phyloP scores from a whole-genome alignment of 257 asterid genomes.

The Penstemon barbatus region DNA sequence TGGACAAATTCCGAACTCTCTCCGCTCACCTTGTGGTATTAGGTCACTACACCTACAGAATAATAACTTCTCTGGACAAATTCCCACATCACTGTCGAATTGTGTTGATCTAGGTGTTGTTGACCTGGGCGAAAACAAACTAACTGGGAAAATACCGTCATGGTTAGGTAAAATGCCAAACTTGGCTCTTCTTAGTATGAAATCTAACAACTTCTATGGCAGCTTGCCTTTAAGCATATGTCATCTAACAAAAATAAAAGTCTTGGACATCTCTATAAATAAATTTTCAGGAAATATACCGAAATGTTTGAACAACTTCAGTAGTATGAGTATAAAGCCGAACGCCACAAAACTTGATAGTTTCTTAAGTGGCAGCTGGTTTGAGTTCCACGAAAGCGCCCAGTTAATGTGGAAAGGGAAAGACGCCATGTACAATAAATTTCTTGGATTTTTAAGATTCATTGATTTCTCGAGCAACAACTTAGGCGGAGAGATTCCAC shows the following conservation, averaged over 20 bases:
- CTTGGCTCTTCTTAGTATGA: conserved; percentile 33
- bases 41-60: conserved; percentile 27
- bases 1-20: no score
- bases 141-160: no score
- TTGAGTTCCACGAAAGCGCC: conserved; percentile 29
- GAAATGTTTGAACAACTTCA: conserved; percentile 32
- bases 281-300: conserved; percentile 33
- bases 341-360: neutral
- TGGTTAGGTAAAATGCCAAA: conserved; percentile 29
- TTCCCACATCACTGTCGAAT: conserved; percentile 31
- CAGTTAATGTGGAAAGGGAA: conserved; percentile 35
- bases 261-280: conserved; percentile 36
- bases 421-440: conserved; percentile 14
- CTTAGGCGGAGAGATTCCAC: no score
- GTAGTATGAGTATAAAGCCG: conserved; percentile 24
- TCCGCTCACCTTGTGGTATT: neutral
- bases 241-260: conserved; percentile 25
- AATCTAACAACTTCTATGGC: conserved; percentile 34
- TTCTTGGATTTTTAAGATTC: neutral
- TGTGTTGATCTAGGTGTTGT: no score
- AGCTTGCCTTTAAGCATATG: conserved; percentile 30
- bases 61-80: conserved; percentile 33
- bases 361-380: no score
- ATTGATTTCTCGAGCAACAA: no score
- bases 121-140: no score